Evolutionary conservation across 2,329 filamentous ascomycete species (phyloP), one percentile per base, ranked within the genome.

Genomic region (Pseudogymnoascus sp.): DNA sequence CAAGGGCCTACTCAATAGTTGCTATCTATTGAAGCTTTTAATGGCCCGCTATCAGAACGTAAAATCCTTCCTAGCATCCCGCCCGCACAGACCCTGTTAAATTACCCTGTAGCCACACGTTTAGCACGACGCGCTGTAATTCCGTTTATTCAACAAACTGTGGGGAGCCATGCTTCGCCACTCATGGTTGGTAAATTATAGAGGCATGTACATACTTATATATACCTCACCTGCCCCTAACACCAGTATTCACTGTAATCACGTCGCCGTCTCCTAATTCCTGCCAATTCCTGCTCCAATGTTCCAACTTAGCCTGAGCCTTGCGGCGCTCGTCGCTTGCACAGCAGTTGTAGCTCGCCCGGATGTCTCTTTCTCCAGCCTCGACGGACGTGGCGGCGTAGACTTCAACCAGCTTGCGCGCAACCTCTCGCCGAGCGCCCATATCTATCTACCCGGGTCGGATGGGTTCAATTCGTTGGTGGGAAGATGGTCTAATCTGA

Each of bases 331-430:
- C 63, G 62, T 38, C 65, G 65, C 23, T 62, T 62, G 34, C 66
- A 65, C 7, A 65, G 63, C 14, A 69, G 40, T 59, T 70, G 59
- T 63, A 64, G 42, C 63, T 64, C 1, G 65, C 73, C 10, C 67
- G 42, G 14, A 60, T 44, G 10, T 69, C 66, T 34, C 70, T 74
- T n/a, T 82, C 80, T 0, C 46, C 65, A 11, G 63, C 64, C 1
- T 77, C 79, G 67, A 66, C n/a, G 75, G 70, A 11, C 83, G 79
- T 59, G 64, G 67, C 2, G 37, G 28, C 28, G 75, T 75, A 5
- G 75, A 78, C 0, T 71, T 69, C 1, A 75, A 81, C 1, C 82
- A 81, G 80, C 64, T 67, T 37, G 62, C 37, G 14, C 11, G 28
- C 44, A 67, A 66, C 59, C 63, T 69, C 18, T 69, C 67, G 6